Percentiles rank a stretch among this genome's conserved stretches.
Conservation (phyloP, 2,329 filamentous ascomycete genomes). For the Diaporthe amygdali region DNA sequence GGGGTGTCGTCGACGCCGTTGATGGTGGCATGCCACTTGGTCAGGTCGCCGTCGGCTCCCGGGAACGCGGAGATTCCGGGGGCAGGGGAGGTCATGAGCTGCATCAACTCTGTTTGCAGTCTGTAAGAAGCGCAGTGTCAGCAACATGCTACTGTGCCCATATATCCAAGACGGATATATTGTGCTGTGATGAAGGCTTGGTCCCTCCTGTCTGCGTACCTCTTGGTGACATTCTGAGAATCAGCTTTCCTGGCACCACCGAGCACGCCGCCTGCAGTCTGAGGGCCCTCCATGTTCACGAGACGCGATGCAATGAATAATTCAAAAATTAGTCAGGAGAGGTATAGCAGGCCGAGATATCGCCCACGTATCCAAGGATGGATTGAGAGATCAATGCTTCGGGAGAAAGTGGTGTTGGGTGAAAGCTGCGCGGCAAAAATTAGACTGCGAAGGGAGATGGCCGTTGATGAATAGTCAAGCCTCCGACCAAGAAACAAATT, state of each 20-base stretch:
- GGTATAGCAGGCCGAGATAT: neutral
- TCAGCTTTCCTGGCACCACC: constrained; percentile 63
- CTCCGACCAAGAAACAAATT: neutral
- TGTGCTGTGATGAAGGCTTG: neutral
- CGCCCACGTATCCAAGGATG: neutral
- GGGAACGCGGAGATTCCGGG: constrained; percentile 96
- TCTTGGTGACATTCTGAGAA: constrained; percentile 78
- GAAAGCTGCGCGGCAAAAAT: neutral
- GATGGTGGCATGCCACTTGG: constrained; percentile 94
- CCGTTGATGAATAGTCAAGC: constrained; percentile 5
- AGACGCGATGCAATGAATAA: neutral
- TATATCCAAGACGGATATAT: neutral
- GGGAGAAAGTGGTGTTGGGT: neutral
- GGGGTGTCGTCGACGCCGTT: constrained; percentile 89
- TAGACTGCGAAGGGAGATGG: neutral
- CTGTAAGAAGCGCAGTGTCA: constrained; percentile 51
- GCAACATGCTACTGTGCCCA: neutral
- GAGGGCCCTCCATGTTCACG: constrained; percentile 60
- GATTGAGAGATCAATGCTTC: neutral
- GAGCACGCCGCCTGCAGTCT: constrained; percentile 66
- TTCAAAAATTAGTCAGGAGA: neutral
- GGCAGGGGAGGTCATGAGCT: constrained; percentile 94
- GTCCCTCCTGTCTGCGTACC: constrained; percentile 53
- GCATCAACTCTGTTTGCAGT: constrained; percentile 96
- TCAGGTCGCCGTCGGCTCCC: constrained; percentile 84